Evolutionary conservation across 202 grass and related monocot genomes (phyloP).

Genomic region (Carex sylvatica): DNA sequence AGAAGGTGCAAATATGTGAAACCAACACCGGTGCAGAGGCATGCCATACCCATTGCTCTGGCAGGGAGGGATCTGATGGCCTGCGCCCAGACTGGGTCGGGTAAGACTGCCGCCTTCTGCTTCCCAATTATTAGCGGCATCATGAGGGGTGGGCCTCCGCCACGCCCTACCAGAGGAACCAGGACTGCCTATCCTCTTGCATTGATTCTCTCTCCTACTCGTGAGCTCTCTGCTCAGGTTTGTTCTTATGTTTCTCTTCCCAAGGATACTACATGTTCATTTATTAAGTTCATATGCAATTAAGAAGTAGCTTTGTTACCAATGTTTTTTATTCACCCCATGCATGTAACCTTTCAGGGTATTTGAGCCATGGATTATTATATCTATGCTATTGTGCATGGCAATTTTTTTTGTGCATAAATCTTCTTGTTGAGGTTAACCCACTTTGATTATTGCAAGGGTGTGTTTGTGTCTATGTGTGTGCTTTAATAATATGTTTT

Average conservation of each 20-base stretch:
- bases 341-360: neutral
- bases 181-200: conserved; percentile 69
- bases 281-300: neutral
- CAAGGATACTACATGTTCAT: neutral
- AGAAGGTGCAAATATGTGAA: conserved; percentile 91
- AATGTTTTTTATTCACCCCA: neutral
- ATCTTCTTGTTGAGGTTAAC: neutral
- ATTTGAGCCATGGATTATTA: neutral
- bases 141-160: conserved; percentile 51
- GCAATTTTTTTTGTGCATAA: neutral
- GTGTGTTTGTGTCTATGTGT: neutral
- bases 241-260: conserved; percentile 6
- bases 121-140: conserved; percentile 95
- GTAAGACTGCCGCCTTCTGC: conserved; percentile 94
- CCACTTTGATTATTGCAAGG: neutral
- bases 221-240: conserved; percentile 91
- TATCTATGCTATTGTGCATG: neutral
- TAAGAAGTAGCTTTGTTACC: neutral
- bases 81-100: conserved; percentile 97
- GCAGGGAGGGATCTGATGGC: conserved; percentile 92
- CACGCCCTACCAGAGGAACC: conserved; percentile 31
- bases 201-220: conserved; percentile 84
- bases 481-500: neutral
- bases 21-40: conserved; percentile 84
- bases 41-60: conserved; percentile 86